These are phyloP conservation scores for Dothidotthia symphoricarpi DNA, from an alignment of 2,329 filamentous ascomycete genomes.

Conservation along the genomic window DNA sequence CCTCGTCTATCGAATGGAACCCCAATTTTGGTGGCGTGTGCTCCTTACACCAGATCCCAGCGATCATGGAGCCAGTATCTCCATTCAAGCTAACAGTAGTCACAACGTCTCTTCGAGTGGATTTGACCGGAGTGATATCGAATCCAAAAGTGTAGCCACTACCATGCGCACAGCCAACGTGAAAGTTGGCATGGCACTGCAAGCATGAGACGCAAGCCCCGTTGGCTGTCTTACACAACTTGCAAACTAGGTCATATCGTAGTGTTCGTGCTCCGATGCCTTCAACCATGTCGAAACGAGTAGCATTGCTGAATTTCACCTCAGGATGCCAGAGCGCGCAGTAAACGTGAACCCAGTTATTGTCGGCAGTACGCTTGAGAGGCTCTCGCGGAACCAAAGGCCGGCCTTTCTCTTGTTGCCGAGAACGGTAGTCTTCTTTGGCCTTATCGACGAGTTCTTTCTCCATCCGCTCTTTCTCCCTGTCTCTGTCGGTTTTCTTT, in stretches of 20 bases:
- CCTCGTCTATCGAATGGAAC: slow-evolving; percentile 76
- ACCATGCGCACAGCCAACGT: slow-evolving; percentile 87
- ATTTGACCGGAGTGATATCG: slow-evolving; percentile 85
- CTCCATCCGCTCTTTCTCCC: slow-evolving; percentile 82
- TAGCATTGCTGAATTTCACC: slow-evolving; percentile 85
- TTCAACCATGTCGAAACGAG: slow-evolving; percentile 79
- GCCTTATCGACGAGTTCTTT: slow-evolving; percentile 78
- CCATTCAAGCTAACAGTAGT: slow-evolving; percentile 76
- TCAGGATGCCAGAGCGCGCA: slow-evolving; percentile 92
- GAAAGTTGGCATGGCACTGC: slow-evolving; percentile 69
- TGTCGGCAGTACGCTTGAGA: slow-evolving; percentile 88
- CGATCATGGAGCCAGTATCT: slow-evolving; percentile 80
- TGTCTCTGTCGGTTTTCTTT: slow-evolving; percentile 91
- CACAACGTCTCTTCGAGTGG: slow-evolving; percentile 76
- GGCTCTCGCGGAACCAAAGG: slow-evolving; percentile 83
- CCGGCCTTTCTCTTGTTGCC: slow-evolving; percentile 79
- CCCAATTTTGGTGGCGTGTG: slow-evolving; percentile 66
- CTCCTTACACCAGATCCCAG: slow-evolving; percentile 87
- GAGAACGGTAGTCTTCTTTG: slow-evolving; percentile 77
- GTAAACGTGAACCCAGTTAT: slow-evolving; percentile 96
- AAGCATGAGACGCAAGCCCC: slow-evolving; percentile 85
- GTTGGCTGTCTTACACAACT: slow-evolving; percentile 71
- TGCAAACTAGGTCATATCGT: slow-evolving; percentile 76
- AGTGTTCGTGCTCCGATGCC: slow-evolving; percentile 75
- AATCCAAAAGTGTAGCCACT: slow-evolving; percentile 83